phyloP scores from a whole-genome alignment of 495 filamentous ascomycete species.

The Aeminium ludgeri region DNA sequence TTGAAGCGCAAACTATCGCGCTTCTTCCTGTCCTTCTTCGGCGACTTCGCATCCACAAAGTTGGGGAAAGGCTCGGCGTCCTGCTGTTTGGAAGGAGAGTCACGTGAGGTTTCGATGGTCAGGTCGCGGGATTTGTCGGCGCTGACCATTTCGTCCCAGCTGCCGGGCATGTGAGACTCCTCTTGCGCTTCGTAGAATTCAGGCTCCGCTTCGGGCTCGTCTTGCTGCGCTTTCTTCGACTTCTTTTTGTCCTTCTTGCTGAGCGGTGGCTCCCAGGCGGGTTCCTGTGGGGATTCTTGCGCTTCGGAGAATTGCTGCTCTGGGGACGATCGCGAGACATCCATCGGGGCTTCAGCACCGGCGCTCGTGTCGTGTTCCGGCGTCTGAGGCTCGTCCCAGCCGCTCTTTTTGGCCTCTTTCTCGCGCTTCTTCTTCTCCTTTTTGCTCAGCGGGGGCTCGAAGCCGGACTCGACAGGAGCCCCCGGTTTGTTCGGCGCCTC shows the following conservation, averaged over 20 bases:
- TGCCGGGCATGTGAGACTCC: too few relatives aligned
- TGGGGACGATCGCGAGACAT: too few relatives aligned
- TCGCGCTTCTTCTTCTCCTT: slow-evolving; percentile 15
- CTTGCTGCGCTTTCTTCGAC: slow-evolving; percentile 6
- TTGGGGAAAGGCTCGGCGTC: slow-evolving; percentile 9
- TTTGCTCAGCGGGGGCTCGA: slow-evolving; percentile 13
- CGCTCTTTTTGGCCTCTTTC: slow-evolving; percentile 1
- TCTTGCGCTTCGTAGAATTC: too few relatives aligned
- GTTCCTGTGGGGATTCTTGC: too few relatives aligned
- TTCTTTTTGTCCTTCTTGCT: slow-evolving; percentile 18
- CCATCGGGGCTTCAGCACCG: too few relatives aligned
- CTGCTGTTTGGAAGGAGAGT: slow-evolving; percentile 1
- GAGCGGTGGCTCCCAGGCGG: slow-evolving; percentile 8
- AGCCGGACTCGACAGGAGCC: neutral
- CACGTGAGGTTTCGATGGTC: too few relatives aligned
- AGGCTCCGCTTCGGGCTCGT: too few relatives aligned
- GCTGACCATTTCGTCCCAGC: too few relatives aligned
- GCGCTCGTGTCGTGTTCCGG: too few relatives aligned
- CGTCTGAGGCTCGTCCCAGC: too few relatives aligned
- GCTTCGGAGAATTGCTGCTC: too few relatives aligned
- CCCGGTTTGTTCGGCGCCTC: neutral
- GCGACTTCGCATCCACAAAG: slow-evolving; percentile 9
- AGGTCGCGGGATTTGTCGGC: too few relatives aligned
- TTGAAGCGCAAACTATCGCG: slow-evolving; percentile 19
- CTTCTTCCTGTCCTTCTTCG: slow-evolving; percentile 21